Evolutionary conservation across 1,284 basidiomycete species (phyloP), one percentile per base, ranked within the genome.

Genomic region (Mixia osmundae): DNA sequence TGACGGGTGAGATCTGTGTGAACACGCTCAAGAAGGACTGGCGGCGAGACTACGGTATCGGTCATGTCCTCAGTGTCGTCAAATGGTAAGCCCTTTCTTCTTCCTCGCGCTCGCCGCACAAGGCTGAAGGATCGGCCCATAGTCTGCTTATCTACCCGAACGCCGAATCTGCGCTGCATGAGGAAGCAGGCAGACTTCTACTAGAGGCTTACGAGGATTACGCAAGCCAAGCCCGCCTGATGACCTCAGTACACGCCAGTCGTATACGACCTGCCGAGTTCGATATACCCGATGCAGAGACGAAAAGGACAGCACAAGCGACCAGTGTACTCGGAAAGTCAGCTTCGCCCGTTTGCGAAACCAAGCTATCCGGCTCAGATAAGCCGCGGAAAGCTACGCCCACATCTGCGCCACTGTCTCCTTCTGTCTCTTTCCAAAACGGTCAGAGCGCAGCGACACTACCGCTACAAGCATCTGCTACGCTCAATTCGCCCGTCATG

Each of bases 11-110:
- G 57, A 95, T 95, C 48, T 95, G 87, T 57, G 87, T 94, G 8
- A 87, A 87, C 58, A 94, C 83, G 4, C 62, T 95, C 20, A 94
- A 94, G 64, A 94, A 91, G 58, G 82, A 87, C 50, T 94, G 87
- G 87, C 73, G 80, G 54, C 68, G 76, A 14, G 68, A 71, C n/a
- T 87, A 80, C 48, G 85, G 83, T 19, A 79, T 94, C 25, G 70
- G 64, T 4, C 77, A 89, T 54, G 89, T 91, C 39, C 42, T 45
- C 30, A 39, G 39, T 21, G 38, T 39, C 1, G 33, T 45, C 28
- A 42, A 42, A 30, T 45, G 44, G 43, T 45, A 4, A 15, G 43
- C n/a, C n/a, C n/a, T n/a, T n/a, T 24, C 19, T 14, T 6, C 14
- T 18, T 27, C 12, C 21, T 4, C 19, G 4, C 7, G 16, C 21